These are phyloP conservation scores for Saccharomycopsis crataegensis DNA, from an alignment of 1,139 yeast genomes.

Conservation along the genomic window DNA sequence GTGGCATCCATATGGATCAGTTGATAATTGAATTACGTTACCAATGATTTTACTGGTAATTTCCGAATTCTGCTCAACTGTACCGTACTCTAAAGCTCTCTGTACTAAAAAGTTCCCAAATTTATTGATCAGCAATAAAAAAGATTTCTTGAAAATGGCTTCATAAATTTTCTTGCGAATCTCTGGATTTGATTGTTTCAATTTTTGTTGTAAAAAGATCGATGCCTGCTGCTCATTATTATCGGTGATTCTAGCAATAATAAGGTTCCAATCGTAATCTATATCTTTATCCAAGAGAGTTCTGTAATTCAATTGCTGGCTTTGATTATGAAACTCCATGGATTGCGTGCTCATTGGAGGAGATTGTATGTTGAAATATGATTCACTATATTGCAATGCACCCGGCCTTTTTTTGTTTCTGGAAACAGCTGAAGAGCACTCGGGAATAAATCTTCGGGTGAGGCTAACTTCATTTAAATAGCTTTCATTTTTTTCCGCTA, in stretches of 20 bases:
- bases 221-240: slow-evolving; percentile 37
- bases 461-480: too few relatives aligned
- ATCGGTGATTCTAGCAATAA: slow-evolving; percentile 30
- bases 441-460: too few relatives aligned
- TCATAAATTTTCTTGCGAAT: slow-evolving; percentile 30
- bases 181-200: slow-evolving; percentile 28
- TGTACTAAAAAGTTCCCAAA: slow-evolving; percentile 37
- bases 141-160: slow-evolving; percentile 29
- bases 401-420: too few relatives aligned
- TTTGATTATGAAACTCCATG: too few relatives aligned
- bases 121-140: slow-evolving; percentile 32
- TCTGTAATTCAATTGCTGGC: not conserved
- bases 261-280: slow-evolving; percentile 19
- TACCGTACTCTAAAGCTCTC: slow-evolving; percentile 34
- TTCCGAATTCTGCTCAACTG: slow-evolving; percentile 27
- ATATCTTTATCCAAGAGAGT: not conserved
- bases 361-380: too few relatives aligned
- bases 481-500: too few relatives aligned
- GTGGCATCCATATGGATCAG: slow-evolving; percentile 37
- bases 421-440: too few relatives aligned
- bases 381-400: too few relatives aligned
- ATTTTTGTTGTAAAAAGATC: slow-evolving; percentile 34
- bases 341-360: too few relatives aligned
- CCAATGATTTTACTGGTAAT: slow-evolving; percentile 30
- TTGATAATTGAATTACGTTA: slow-evolving; percentile 28